These are phyloP conservation scores for Coprinopsis sp. DNA, from an alignment of 768 basidiomycete species.

Conservation along the genomic window DNA sequence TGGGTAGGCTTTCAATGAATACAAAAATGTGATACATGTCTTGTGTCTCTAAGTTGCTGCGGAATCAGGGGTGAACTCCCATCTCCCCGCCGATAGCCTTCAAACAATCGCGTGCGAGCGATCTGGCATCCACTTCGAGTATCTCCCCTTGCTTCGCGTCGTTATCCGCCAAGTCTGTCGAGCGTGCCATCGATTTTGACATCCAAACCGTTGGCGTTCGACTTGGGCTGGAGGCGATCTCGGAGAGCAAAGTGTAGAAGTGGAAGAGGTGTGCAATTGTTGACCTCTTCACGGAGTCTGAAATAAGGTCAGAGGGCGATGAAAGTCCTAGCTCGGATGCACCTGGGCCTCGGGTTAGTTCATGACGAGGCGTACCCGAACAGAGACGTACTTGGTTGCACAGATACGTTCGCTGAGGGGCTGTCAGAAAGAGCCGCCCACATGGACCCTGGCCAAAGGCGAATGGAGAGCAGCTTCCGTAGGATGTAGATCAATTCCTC, in stretches of 20 bases:
- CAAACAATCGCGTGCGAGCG: constrained; percentile 62
- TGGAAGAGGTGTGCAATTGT: constrained; percentile 83
- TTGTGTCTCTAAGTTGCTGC: neutral
- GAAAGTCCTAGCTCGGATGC: constrained; percentile 38
- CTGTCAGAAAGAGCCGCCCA: constrained; percentile 73
- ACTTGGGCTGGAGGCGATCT: constrained; percentile 70
- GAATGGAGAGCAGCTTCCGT: constrained; percentile 65
- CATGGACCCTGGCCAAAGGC: constrained; percentile 70
- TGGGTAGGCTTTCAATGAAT: too few relatives aligned
- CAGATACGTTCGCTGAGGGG: constrained; percentile 48
- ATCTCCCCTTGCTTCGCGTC: constrained; percentile 14
- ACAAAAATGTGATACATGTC: too few relatives aligned
- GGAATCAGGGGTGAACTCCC: constrained; percentile 36
- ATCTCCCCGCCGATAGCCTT: constrained; percentile 71
- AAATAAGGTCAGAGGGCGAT: constrained; percentile 51
- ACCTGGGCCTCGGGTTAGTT: constrained; percentile 5
- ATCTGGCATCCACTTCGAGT: constrained; percentile 59
- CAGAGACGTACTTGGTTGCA: constrained; percentile 52
- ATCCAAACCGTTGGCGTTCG: constrained; percentile 70
- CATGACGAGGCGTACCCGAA: neutral
- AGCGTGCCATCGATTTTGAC: constrained; percentile 17
- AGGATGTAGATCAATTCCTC: constrained; percentile 87
- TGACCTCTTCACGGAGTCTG: constrained; percentile 72
- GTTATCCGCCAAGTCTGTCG: constrained; percentile 8
- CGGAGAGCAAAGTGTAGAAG: constrained; percentile 74